Conservation (phyloP, 352 stramenopile genomes). For the Blastocystis sp. region DNA sequence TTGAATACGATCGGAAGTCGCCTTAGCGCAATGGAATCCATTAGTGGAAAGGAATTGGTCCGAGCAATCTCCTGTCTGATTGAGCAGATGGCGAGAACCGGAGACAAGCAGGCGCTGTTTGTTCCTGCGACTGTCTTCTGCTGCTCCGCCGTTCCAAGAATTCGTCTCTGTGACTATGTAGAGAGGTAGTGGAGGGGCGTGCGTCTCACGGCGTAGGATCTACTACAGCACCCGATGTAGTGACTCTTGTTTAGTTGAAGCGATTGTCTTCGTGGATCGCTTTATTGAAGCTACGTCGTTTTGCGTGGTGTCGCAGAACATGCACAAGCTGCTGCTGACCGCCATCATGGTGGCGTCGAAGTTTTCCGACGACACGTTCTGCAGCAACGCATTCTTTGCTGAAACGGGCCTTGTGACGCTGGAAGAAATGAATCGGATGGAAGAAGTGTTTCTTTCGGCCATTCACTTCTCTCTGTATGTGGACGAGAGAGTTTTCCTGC, state of each 20-base stretch:
- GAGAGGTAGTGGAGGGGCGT: not conserved
- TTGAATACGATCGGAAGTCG: not conserved
- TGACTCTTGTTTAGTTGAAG: conserved; percentile 4
- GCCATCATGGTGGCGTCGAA: conserved; percentile 75
- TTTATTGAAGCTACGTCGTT: conserved; percentile 13
- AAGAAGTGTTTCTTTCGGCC: not conserved
- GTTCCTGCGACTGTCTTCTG: conserved; percentile 19
- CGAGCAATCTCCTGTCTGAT: conserved; percentile 45
- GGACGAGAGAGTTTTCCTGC: not conserved
- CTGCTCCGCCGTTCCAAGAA: not conserved
- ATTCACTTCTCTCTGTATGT: conserved; percentile 56
- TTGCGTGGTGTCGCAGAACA: conserved; percentile 48
- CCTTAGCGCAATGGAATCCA: conserved; percentile 53
- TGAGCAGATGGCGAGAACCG: conserved; percentile 36
- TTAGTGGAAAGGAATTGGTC: conserved; percentile 67
- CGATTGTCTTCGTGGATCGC: conserved; percentile 49
- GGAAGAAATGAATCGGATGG: not conserved
- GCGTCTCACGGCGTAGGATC: conserved; percentile 13
- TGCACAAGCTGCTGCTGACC: conserved; percentile 74
- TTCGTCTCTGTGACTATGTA: conserved; percentile 47
- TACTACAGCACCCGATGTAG: conserved; percentile 12
- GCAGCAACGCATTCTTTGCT: not conserved
- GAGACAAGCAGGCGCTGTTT: not conserved
- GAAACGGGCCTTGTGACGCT: not conserved
- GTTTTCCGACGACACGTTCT: conserved; percentile 71